Evolutionary conservation across 768 basidiomycete genomes (phyloP), one percentile per base, ranked within the genome.

Genomic region (Lactarius sanguifluus): DNA sequence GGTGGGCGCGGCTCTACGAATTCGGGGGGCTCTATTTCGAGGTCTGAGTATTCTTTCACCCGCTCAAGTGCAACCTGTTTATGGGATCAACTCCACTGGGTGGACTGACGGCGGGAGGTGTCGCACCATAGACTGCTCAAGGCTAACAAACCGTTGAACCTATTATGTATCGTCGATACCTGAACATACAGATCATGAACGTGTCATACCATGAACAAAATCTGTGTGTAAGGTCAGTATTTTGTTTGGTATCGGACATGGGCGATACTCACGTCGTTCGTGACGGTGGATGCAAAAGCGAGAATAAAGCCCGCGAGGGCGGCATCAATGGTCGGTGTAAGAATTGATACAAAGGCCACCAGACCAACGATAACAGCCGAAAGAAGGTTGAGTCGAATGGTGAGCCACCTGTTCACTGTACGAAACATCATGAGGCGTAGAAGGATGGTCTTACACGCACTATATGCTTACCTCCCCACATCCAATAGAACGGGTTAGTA

Each of bases 101-200:
- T 32, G 20, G 9, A 15, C 45, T 34, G 18, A 40, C 32, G 12
- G 23, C 7, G 69, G 20, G 25, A 64, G 10, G 4, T 18, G 15
- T 41, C 78, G 66, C 65, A 92, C 94, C 93, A 97, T 94, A 15
- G 90, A 90, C 76, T 97, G 94, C 73, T 97, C 94, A 23, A 96
- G 79, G 23, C 90, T 86, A 34, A 96, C 93, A 69, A 93, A 94
- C 55, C 92, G 84, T 59, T 91, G 84, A 57, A 93, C 87, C 81
- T 82, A 64, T 52, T 63, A 25, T 18, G 40, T 66, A 25, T 63
- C 20, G 40, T 67, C 64, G 25, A 64, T 28, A 60, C 62, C 34
- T 58, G 23, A 47, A 61, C 40, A 41, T 43, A 58, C 40, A 55
- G 36, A n/a, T 58, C 28, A 55, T 55, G 15, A 23, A 32, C 10